Evolutionary conservation across 805 yeast genomes (phyloP), one percentile per base, ranked within the genome.

Genomic region (Pichia rugopelliculosa): DNA sequence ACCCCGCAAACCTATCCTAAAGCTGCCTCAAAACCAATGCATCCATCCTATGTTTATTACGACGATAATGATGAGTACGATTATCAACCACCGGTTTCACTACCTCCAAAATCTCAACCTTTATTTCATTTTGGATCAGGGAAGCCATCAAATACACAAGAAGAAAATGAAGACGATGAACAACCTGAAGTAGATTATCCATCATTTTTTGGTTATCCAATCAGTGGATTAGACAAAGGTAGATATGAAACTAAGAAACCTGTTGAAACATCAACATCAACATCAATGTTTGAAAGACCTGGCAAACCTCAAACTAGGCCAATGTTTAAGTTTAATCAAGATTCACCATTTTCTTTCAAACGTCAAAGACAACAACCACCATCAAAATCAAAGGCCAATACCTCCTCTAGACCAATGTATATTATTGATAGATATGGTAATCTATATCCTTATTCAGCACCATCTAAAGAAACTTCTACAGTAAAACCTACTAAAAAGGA

Each of bases 401-500:
- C 22, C 20, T 21, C 21, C 17, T 30, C 26, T 15, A 44, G 44
- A 38, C 51, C 41, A 36, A 45, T 48, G 46, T 48, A 41, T 18
- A 39, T 45, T 20, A 37, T 48, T 45, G 51, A 48, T 27, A 41
- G 43, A 48, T 48, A 27, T 38, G 51, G 51, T 42, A 48, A 48
- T 25, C 27, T 48, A 36, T 48, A 45, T 42, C 51, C 51, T 22
- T 41, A 44, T 23, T 23, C 34, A 20, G 26, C 42, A 15, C 12
- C 22, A 27, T 13, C 27, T 15, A 27, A 37, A 37, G n/a, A 22
- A 37, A 15, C 21, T 13, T 12, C 8, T 20, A 10, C 5, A 18
- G 17, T 23, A 2, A 18, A 23, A 13, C 22, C 41, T 20, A 27
- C 25, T 25, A 47, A 30, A 30, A 48, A 41, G 26, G 48, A 45